A percentile compares a stretch with the other conserved stretches of the same genome.
These are phyloP conservation scores for Nelumbo lutea DNA, from an alignment of 164 flowering plant genomes.

Conservation along the genomic window DNA sequence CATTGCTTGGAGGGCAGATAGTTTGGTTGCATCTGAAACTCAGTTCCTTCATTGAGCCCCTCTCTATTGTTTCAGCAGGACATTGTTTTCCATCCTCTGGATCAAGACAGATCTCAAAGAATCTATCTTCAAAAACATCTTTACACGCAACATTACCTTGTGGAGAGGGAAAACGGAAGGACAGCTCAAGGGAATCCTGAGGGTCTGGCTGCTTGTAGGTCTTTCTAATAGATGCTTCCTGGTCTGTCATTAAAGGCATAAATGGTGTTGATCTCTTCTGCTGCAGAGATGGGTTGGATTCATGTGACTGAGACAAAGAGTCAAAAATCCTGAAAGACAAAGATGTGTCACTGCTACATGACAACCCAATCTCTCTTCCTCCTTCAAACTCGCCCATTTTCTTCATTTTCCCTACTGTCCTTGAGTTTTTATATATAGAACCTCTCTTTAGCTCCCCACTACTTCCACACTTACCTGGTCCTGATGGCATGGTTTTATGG, in stretches of 20 bases:
- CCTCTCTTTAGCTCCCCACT: constrained; percentile 48
- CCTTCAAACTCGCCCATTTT: constrained; percentile 32
- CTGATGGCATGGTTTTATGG: constrained; percentile 34
- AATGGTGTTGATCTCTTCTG: constrained; percentile 22
- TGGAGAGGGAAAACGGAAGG: constrained; percentile 10
- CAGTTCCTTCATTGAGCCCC: constrained; percentile 17
- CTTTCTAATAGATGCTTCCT: constrained; percentile 8
- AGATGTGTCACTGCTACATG: constrained; percentile 31
- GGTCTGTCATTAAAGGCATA: constrained; percentile 17
- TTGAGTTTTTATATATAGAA: constrained; percentile 68
- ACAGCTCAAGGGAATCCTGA: constrained; percentile 9
- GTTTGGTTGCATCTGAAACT: constrained; percentile 29
- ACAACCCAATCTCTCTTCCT: constrained; percentile 49
- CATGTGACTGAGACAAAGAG: constrained; percentile 44
- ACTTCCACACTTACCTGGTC: constrained; percentile 23
- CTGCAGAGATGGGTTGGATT: constrained; percentile 24
- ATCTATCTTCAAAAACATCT: constrained; percentile 24
- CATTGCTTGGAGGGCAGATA: constrained; percentile 32
- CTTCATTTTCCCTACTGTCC: constrained; percentile 37
- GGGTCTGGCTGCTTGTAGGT: constrained; percentile 14
- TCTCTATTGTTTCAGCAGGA: constrained; percentile 15
- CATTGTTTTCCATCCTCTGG: constrained; percentile 22
- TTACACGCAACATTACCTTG: constrained; percentile 2
- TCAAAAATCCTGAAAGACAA: constrained; percentile 41
- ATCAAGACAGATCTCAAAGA: constrained; percentile 31